phyloP scores from a whole-genome alignment of 1,139 yeast species.

The Candida neerlandica region DNA sequence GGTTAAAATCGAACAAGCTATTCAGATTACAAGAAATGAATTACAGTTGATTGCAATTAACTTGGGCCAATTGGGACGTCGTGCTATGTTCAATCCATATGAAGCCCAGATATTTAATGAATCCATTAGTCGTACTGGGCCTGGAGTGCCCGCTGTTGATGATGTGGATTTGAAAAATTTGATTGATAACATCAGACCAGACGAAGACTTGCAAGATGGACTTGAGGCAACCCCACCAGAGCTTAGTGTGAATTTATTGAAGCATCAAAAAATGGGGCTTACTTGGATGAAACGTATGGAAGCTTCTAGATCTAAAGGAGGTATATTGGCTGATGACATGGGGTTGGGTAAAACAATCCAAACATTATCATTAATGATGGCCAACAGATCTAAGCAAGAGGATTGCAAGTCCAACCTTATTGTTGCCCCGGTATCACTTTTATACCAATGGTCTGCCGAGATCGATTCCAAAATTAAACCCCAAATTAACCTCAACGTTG shows the following conservation, averaged over 20 bases:
- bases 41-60: neutral
- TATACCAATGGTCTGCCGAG: slow-evolving; percentile 86
- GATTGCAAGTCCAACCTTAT: slow-evolving; percentile 63
- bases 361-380: slow-evolving; percentile 67
- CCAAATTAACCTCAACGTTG: slow-evolving; percentile 47
- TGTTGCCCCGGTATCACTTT: slow-evolving; percentile 81
- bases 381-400: slow-evolving; percentile 45
- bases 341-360: slow-evolving; percentile 93
- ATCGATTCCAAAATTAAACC: slow-evolving; percentile 61
- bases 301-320: slow-evolving; percentile 61
- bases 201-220: slow-evolving; percentile 50
- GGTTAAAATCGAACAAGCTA: slow-evolving; percentile 3
- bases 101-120: slow-evolving; percentile 10
- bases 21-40: neutral
- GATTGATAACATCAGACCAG: slow-evolving; percentile 67
- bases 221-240: slow-evolving; percentile 69
- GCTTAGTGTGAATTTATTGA: slow-evolving; percentile 64
- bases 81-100: slow-evolving; percentile 11
- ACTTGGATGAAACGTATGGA: slow-evolving; percentile 81
- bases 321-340: slow-evolving; percentile 92
- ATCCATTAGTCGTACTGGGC: neutral
- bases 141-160: slow-evolving; percentile 3
- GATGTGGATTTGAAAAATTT: slow-evolving; percentile 50
- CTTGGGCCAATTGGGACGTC: slow-evolving; percentile 7
- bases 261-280: slow-evolving; percentile 85